Percentiles rank a stretch among this genome's conserved stretches.
phyloP scores from a whole-genome alignment of 1,139 yeast species.

The Protomyces macrosporus region DNA sequence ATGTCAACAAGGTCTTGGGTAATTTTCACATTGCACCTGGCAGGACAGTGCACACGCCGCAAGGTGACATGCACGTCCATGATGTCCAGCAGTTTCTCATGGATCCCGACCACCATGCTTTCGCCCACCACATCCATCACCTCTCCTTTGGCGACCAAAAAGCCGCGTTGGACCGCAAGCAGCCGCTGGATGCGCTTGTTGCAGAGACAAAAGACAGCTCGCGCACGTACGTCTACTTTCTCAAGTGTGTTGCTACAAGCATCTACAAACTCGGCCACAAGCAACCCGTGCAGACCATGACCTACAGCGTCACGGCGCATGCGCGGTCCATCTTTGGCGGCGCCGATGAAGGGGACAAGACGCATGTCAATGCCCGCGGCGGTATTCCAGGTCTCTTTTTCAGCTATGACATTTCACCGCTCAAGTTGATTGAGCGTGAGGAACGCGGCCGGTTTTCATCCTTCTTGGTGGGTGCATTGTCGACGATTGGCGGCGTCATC shows the following conservation, averaged over 20 bases:
- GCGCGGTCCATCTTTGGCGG: constrained; percentile 84
- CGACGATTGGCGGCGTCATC: constrained; percentile 87
- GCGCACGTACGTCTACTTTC: constrained; percentile 68
- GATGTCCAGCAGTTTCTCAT: constrained; percentile 69
- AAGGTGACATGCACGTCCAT: constrained; percentile 55
- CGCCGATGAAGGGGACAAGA: constrained; percentile 82
- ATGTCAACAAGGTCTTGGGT: constrained; percentile 81
- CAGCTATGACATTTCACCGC: constrained; percentile 85
- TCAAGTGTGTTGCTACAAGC: constrained; percentile 87
- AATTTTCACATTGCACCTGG: constrained; percentile 96
- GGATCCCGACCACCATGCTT: constrained; percentile 50
- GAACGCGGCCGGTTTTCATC: constrained; percentile 70
- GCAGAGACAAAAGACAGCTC: constrained; percentile 43
- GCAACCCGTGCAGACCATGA: constrained; percentile 68
- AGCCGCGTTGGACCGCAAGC: constrained; percentile 41
- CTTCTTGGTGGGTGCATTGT: constrained; percentile 74
- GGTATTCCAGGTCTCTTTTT: constrained; percentile 89
- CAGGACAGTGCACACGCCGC: constrained; percentile 49
- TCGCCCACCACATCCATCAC: constrained; percentile 70
- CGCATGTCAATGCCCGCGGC: constrained; percentile 75
- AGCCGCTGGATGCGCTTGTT: constrained; percentile 64
- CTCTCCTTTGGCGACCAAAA: constrained; percentile 75
- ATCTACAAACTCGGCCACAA: constrained; percentile 56
- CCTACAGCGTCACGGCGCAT: constrained; percentile 85
- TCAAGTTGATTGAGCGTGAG: constrained; percentile 83